phyloP scores from a whole-genome alignment of 2,329 filamentous ascomycete genomes.

The Metarhizium brunneum region DNA sequence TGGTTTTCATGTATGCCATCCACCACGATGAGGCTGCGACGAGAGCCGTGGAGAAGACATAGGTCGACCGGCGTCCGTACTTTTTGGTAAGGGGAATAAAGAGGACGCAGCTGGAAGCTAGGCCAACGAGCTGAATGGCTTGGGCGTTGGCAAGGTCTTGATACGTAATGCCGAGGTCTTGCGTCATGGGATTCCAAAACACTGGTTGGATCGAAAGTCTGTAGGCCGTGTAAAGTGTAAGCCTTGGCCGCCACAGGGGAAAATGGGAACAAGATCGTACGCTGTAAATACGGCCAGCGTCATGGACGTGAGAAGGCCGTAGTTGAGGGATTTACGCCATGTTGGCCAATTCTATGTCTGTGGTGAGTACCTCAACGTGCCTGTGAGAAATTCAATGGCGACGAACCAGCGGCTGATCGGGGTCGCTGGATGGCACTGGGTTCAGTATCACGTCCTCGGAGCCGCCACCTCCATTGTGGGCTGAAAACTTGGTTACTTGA shows the following conservation, averaged over 20 bases:
- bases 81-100: constrained; percentile 25
- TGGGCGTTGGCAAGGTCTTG: constrained; percentile 16
- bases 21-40: constrained; percentile 16
- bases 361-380: neutral
- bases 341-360: constrained; percentile 13
- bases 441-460: too few species aligned
- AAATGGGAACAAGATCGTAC: too few species aligned
- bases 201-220: constrained; percentile 11
- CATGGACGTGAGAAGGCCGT: constrained; percentile 11
- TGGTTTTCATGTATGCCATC: constrained; percentile 12
- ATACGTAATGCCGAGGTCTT: constrained; percentile 18
- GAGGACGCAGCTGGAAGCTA: constrained; percentile 23
- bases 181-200: constrained; percentile 11
- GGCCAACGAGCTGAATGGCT: constrained; percentile 19
- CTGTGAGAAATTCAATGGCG: neutral
- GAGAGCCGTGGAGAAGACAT: constrained; percentile 15
- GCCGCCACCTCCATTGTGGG: too few species aligned
- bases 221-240: too few species aligned
- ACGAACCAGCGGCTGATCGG: constrained; percentile 7
- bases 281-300: constrained; percentile 15
- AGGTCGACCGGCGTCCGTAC: constrained; percentile 23
- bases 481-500: too few species aligned
- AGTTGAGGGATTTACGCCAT: constrained; percentile 16
- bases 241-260: too few species aligned
- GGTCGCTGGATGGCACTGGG: constrained; percentile 1